phyloP scores from a whole-genome alignment of 2,329 filamentous ascomycete species.

The Polychaeton citri region DNA sequence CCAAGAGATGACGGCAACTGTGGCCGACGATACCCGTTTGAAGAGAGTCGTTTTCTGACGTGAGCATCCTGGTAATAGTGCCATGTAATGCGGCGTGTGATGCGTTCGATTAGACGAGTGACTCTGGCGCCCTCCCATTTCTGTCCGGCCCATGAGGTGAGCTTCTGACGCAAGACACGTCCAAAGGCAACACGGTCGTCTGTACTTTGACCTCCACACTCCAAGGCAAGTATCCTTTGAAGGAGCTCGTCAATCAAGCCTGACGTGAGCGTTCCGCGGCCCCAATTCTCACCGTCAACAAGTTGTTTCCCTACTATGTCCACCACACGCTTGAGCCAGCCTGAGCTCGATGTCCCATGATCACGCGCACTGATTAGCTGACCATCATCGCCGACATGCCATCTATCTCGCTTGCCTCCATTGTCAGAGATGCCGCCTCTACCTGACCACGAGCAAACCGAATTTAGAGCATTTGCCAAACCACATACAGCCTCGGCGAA shows the following conservation, averaged over 20 bases:
- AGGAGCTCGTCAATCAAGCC: slow-evolving; percentile 27
- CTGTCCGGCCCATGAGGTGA: slow-evolving; percentile 50
- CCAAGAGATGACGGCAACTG: slow-evolving; percentile 59
- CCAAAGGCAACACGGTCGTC: slow-evolving; percentile 23
- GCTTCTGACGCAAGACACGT: slow-evolving; percentile 21
- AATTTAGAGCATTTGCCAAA: slow-evolving; percentile 86
- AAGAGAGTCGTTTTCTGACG: slow-evolving; percentile 43
- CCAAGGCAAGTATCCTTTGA: slow-evolving; percentile 31
- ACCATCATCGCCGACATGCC: slow-evolving; percentile 80
- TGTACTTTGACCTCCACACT: slow-evolving; percentile 10
- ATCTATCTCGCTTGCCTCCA: slow-evolving; percentile 64
- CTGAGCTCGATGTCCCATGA: slow-evolving; percentile 48
- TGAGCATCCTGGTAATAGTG: slow-evolving; percentile 82
- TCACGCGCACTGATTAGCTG: slow-evolving; percentile 63
- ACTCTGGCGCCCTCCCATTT: slow-evolving; percentile 83
- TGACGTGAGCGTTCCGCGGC: slow-evolving; percentile 49
- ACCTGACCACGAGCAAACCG: slow-evolving; percentile 87
- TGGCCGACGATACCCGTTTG: slow-evolving; percentile 55
- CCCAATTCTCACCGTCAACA: slow-evolving; percentile 75
- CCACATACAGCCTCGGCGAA: slow-evolving; percentile 97
- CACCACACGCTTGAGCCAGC: slow-evolving; percentile 81
- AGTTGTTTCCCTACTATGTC: slow-evolving; percentile 85
- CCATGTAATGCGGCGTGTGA: slow-evolving; percentile 63
- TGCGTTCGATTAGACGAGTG: slow-evolving; percentile 71
- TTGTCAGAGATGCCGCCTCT: slow-evolving; percentile 74